Percentiles rank a stretch among this genome's conserved stretches.
These are phyloP conservation scores for Lipomyces spencermartinsiae DNA, from an alignment of 805 yeast species.

Conservation along the genomic window DNA sequence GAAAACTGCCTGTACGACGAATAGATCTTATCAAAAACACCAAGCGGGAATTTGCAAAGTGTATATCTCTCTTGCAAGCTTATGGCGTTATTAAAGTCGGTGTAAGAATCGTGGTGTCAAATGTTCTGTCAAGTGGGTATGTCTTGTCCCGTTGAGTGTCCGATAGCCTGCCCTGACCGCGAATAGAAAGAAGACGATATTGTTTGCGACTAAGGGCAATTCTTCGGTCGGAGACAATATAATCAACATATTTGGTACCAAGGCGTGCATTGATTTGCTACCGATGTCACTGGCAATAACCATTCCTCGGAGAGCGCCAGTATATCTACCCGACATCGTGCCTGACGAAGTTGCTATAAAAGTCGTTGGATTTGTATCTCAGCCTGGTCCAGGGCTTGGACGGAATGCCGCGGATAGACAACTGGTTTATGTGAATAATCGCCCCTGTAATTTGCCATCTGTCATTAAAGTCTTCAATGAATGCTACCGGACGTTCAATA, in stretches of 20 bases:
- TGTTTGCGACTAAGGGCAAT: slow-evolving; percentile 65
- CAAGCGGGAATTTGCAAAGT: slow-evolving; percentile 74
- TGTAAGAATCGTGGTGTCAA: slow-evolving; percentile 66
- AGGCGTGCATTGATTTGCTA: slow-evolving; percentile 63
- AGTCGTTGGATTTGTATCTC: slow-evolving; percentile 71
- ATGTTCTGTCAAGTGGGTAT: slow-evolving; percentile 47
- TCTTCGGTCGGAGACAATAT: slow-evolving; percentile 61
- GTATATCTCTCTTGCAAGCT: slow-evolving; percentile 66
- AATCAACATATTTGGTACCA: slow-evolving; percentile 72
- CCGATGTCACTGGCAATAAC: slow-evolving; percentile 51
- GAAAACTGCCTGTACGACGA: slow-evolving; percentile 75
- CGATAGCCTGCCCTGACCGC: slow-evolving; percentile 33
- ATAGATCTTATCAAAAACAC: slow-evolving; percentile 71
- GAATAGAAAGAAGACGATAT: slow-evolving; percentile 57
- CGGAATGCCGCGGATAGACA: slow-evolving; percentile 78
- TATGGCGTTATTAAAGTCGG: slow-evolving; percentile 67
- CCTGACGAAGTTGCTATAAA: slow-evolving; percentile 40
- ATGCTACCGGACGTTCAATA: slow-evolving; percentile 71
- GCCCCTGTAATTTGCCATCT: slow-evolving; percentile 71
- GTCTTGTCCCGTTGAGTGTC: background rate
- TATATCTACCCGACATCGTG: slow-evolving; percentile 25
- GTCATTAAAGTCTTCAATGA: slow-evolving; percentile 71
- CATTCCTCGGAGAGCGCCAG: slow-evolving; percentile 17
- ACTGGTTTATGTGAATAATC: slow-evolving; percentile 68
- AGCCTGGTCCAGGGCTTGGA: slow-evolving; percentile 79